These are phyloP conservation scores for Phytophthora foliorum DNA, from an alignment of 352 stramenopile genomes.

Conservation along the genomic window DNA sequence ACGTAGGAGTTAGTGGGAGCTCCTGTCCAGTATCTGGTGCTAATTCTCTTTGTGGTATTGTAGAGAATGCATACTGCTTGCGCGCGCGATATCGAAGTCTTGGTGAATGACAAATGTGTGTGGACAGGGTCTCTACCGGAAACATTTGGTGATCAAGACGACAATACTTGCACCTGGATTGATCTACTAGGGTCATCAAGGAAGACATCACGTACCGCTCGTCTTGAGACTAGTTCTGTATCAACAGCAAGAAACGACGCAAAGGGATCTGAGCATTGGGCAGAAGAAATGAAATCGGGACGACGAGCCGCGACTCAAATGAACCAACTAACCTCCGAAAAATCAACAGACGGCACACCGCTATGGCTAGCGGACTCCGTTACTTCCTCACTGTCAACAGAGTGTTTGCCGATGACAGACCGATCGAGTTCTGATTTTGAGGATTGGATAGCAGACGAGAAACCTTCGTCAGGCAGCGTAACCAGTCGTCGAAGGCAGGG, in stretches of 20 bases:
- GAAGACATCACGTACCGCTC: slow-evolving; percentile 46
- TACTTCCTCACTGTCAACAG: slow-evolving; percentile 10
- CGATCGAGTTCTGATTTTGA: slow-evolving; percentile 15
- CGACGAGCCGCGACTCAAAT: slow-evolving; percentile 1
- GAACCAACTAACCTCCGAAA: slow-evolving; percentile 7
- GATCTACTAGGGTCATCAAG: slow-evolving; percentile 46
- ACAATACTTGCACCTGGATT: slow-evolving; percentile 78
- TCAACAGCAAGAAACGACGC: neutral
- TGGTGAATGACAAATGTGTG: slow-evolving; percentile 65
- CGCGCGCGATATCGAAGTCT: slow-evolving; percentile 72
- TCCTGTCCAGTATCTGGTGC: neutral
- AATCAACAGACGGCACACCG: slow-evolving; percentile 16
- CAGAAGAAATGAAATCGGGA: slow-evolving; percentile 6
- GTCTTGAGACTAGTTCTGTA: slow-evolving; percentile 13
- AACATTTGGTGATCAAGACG: slow-evolving; percentile 73
- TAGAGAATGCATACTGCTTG: slow-evolving; percentile 58
- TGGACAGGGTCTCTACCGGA: slow-evolving; percentile 84
- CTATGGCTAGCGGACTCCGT: slow-evolving; percentile 23
- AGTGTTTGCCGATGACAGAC: slow-evolving; percentile 12
- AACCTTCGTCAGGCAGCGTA: slow-evolving; percentile 13
- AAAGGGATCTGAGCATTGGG: slow-evolving; percentile 7
- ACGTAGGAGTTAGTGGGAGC: slow-evolving; percentile 15
- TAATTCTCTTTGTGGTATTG: slow-evolving; percentile 2
- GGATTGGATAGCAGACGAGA: slow-evolving; percentile 28
- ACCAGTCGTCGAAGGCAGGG: slow-evolving; percentile 33